Percentiles rank a stretch among this genome's conserved stretches.
Conservation (phyloP, 2,329 filamentous ascomycete species). For the Tolypocladium paradoxum region DNA sequence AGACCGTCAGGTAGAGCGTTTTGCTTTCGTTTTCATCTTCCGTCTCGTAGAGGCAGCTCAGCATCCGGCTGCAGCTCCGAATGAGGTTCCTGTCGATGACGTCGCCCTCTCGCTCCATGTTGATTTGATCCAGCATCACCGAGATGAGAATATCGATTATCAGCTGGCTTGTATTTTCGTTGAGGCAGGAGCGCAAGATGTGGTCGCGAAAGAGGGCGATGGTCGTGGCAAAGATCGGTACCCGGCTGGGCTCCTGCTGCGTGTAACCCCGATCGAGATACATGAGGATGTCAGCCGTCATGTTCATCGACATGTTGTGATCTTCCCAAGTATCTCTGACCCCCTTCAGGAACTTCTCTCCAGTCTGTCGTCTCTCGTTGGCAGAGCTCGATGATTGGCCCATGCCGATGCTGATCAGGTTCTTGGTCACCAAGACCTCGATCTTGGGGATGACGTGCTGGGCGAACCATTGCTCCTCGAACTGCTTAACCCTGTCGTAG, state of each 20-base stretch:
- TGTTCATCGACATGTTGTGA: conserved; percentile 87
- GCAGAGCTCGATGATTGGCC: conserved; percentile 51
- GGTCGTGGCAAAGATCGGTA: conserved; percentile 72
- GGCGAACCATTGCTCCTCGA: conserved; percentile 74
- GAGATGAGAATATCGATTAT: conserved; percentile 68
- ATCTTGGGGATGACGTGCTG: conserved; percentile 63
- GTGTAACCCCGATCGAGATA: conserved; percentile 87
- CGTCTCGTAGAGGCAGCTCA: conserved; percentile 77
- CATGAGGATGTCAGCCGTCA: conserved; percentile 95
- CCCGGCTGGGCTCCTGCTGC: conserved; percentile 51
- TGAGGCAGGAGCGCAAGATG: conserved; percentile 56
- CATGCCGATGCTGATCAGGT: conserved; percentile 50
- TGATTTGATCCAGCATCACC: conserved; percentile 81
- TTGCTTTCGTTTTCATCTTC: conserved; percentile 66
- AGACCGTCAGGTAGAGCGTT: conserved; percentile 73
- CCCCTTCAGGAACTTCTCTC: conserved; percentile 71
- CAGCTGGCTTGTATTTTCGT: conserved; percentile 30
- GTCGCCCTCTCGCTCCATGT: conserved; percentile 85
- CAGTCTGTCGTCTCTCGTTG: conserved; percentile 68
- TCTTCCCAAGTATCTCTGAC: conserved; percentile 76
- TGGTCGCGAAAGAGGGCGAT: conserved; percentile 85
- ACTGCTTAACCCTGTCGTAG: conserved; percentile 68
- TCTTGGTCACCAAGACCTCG: conserved; percentile 57
- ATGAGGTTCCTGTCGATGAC: conserved; percentile 76
- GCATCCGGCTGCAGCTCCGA: conserved; percentile 77